Percentiles rank a stretch among this genome's conserved stretches.
Conservation (phyloP, 257 asterid species). For the Perilla frutescens region DNA sequence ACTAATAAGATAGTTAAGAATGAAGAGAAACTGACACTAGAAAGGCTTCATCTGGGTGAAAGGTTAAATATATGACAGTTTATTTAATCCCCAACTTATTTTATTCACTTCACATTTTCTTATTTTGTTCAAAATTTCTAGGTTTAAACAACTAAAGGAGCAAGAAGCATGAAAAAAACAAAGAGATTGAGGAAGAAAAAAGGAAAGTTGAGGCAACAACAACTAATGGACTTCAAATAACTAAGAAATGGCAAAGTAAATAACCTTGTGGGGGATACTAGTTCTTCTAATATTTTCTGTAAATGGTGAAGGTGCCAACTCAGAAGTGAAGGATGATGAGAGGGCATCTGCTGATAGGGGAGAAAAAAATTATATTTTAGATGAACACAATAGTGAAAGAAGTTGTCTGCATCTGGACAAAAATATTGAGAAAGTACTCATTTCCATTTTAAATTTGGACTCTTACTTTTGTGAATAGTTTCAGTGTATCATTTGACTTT, state of each 20-base stretch:
- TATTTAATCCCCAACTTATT: background rate
- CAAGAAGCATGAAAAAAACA: slow-evolving; percentile 73
- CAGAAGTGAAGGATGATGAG: slow-evolving; percentile 45
- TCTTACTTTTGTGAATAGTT: slow-evolving; percentile 25
- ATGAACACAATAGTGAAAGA: slow-evolving; percentile 40
- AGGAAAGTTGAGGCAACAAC: slow-evolving; percentile 56
- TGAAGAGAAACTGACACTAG: slow-evolving; percentile 54
- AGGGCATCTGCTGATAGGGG: slow-evolving; percentile 31
- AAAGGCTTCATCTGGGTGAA: slow-evolving; percentile 84
- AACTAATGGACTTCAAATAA: slow-evolving; percentile 15
- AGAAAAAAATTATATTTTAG: slow-evolving; percentile 41
- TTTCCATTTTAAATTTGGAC: slow-evolving; percentile 22
- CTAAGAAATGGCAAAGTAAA: slow-evolving; percentile 33
- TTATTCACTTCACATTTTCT: background rate
- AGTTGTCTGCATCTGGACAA: slow-evolving; percentile 44
- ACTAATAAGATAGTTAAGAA: slow-evolving; percentile 41
- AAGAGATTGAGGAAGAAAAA: slow-evolving; percentile 65
- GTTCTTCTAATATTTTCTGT: slow-evolving; percentile 37
- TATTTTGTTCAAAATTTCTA: slow-evolving; percentile 39
- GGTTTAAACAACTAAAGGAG: slow-evolving; percentile 91
- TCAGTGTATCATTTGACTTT: background rate
- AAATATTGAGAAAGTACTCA: slow-evolving; percentile 57
- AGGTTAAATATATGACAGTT: slow-evolving; percentile 53
- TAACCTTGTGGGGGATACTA: slow-evolving; percentile 38
- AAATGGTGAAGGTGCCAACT: slow-evolving; percentile 52